A percentile compares a stretch with the other conserved stretches of the same genome.
phyloP scores from a whole-genome alignment of 2,329 filamentous ascomycete genomes.

The Fusarium sp. region DNA sequence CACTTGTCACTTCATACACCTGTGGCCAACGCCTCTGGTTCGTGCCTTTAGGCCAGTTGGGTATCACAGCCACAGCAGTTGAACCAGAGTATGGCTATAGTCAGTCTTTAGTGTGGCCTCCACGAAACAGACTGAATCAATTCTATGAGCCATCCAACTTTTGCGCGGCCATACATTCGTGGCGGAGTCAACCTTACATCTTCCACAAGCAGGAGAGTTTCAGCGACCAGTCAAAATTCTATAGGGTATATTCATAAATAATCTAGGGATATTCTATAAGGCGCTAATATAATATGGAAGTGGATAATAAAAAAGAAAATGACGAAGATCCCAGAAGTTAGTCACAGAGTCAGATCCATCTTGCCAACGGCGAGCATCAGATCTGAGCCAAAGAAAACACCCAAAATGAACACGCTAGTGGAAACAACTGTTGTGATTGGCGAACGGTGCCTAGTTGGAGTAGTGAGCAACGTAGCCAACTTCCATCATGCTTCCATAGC shows the following conservation, averaged over 20 bases:
- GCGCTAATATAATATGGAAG: neutral
- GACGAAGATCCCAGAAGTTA: too few species aligned
- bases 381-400: neutral
- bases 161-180: too few species aligned
- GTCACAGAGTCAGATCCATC: too few species aligned
- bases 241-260: neutral
- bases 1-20: too few species aligned
- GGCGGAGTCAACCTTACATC: rapidly evolving
- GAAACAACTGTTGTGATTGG: rapidly evolving
- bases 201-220: too few species aligned
- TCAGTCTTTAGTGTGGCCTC: too few species aligned
- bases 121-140: too few species aligned
- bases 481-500: slow-evolving; percentile 62
- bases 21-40: too few species aligned
- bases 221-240: rapidly evolving
- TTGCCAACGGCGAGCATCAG: neutral
- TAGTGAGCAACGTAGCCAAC: slow-evolving; percentile 61
- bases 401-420: neutral
- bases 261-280: neutral
- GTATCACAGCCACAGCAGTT: too few species aligned
- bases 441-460: slow-evolving; percentile 8
- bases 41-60: too few species aligned
- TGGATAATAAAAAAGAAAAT: neutral
- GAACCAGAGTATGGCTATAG: too few species aligned
- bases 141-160: neutral